A percentile compares a stretch with the other conserved stretches of the same genome.
Evolutionary conservation across 805 yeast genomes (phyloP).

Genomic region (Blastobotrys peoriensis): DNA sequence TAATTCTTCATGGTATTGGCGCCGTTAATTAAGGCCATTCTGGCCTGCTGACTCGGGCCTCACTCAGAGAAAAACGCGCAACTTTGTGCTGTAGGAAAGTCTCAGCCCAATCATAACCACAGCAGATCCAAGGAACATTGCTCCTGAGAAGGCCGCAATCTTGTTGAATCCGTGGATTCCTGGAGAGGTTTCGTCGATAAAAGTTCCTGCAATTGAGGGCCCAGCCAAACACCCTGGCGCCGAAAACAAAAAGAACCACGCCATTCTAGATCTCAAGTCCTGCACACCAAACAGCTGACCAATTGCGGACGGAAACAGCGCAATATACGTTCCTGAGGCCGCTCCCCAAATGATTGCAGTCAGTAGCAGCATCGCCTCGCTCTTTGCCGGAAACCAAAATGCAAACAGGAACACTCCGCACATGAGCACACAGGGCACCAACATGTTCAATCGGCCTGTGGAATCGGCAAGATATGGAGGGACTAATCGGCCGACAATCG

Average conservation of each 20-base stretch:
- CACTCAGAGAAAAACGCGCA: constrained; percentile 17
- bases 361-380: constrained; percentile 16
- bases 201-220: constrained; percentile 3
- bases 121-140: constrained; percentile 22
- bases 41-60: too few relatives aligned
- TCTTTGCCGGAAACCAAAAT: constrained; percentile 32
- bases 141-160: constrained; percentile 31
- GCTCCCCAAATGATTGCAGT: constrained; percentile 30
- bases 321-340: constrained; percentile 30
- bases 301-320: constrained; percentile 30
- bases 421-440: constrained; percentile 2
- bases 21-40: too few relatives aligned
- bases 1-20: too few relatives aligned
- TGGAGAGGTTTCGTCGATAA: constrained; percentile 19
- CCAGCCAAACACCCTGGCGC: constrained; percentile 1
- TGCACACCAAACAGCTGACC: constrained; percentile 30
- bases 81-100: constrained; percentile 13
- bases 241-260: neutral
- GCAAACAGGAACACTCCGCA: constrained; percentile 13
- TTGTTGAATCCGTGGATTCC: constrained; percentile 26
- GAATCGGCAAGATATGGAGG: constrained; percentile 3
- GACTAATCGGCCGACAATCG: constrained; percentile 18
- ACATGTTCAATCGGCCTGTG: constrained; percentile 2
- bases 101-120: constrained; percentile 14
- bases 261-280: constrained; percentile 13